Percentiles rank a stretch among this genome's conserved stretches.
Evolutionary conservation across 129 eudicot genomes (phyloP).

Genomic region (Ambrosia trifida): DNA sequence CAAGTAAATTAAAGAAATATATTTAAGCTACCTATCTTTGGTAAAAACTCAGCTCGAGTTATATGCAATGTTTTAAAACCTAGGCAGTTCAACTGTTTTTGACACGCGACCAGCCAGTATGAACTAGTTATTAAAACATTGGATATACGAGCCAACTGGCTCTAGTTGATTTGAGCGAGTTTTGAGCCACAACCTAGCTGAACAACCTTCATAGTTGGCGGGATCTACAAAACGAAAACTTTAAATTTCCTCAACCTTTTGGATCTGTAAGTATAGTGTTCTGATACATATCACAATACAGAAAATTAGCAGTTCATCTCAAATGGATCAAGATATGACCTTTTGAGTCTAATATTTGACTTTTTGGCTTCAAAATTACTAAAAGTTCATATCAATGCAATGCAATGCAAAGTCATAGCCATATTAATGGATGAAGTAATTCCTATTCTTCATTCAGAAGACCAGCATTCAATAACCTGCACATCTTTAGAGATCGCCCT

Average conservation of each 20-base stretch:
- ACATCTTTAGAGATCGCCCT: too few species aligned
- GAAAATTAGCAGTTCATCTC: neutral
- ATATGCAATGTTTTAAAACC: too few species aligned
- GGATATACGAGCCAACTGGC: neutral
- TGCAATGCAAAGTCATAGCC: neutral
- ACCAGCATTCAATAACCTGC: neutral
- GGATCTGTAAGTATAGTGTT: neutral
- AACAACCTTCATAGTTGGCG: too few species aligned
- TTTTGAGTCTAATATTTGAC: neutral
- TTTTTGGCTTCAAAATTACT: neutral
- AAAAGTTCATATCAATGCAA: neutral
- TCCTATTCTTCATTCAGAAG: neutral
- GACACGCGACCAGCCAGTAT: too few species aligned
- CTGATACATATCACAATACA: neutral
- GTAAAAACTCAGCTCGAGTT: neutral
- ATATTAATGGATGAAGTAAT: neutral
- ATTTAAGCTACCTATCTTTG: too few species aligned
- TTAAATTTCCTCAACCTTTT: neutral
- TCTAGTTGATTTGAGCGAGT: neutral
- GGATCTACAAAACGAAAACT: neutral
- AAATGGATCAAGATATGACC: neutral
- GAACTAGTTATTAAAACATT: too few species aligned
- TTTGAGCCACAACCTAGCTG: neutral
- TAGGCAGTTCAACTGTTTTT: too few species aligned
- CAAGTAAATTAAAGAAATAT: too few species aligned